phyloP scores from a whole-genome alignment of 352 stramenopile species.

The Peronosclerospora sorghi region DNA sequence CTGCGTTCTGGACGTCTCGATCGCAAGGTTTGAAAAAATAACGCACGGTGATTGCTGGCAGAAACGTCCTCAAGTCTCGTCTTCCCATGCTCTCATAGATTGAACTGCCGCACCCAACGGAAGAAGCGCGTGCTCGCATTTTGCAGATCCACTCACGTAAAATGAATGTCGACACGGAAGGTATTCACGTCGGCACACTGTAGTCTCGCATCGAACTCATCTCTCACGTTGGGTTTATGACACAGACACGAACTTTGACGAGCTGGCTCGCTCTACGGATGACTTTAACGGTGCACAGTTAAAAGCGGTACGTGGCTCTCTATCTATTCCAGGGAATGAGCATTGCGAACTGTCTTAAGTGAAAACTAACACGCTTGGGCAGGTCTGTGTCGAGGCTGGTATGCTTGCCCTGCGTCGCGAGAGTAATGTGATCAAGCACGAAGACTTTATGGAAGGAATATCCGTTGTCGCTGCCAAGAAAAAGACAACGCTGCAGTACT shows the following conservation, averaged over 20 bases:
- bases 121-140: conserved; percentile 94
- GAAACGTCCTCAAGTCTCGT: no score
- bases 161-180: conserved; percentile 92
- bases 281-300: conserved; percentile 98
- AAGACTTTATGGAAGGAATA: conserved; percentile 99
- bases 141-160: conserved; percentile 96
- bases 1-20: conserved; percentile 88
- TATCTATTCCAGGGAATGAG: neutral
- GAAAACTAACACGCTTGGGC: neutral
- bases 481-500: conserved; percentile 96
- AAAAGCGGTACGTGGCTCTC: conserved; percentile 77
- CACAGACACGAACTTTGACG: conserved; percentile 95
- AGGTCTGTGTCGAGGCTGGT: conserved; percentile 96
- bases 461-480: conserved; percentile 96
- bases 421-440: conserved; percentile 93
- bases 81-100: no score
- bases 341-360: neutral
- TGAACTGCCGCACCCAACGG: conserved; percentile 95
- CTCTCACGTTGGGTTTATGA: neutral
- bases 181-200: conserved; percentile 14
- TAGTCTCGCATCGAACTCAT: no score
- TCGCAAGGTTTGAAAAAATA: conserved; percentile 76
- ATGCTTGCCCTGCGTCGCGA: conserved; percentile 96
- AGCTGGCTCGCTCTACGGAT: conserved; percentile 94
- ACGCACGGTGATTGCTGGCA: no score